Percentiles rank a stretch among this genome's conserved stretches.
Evolutionary conservation across 768 basidiomycete species (phyloP).

Genomic region (Lentinula detonsa): DNA sequence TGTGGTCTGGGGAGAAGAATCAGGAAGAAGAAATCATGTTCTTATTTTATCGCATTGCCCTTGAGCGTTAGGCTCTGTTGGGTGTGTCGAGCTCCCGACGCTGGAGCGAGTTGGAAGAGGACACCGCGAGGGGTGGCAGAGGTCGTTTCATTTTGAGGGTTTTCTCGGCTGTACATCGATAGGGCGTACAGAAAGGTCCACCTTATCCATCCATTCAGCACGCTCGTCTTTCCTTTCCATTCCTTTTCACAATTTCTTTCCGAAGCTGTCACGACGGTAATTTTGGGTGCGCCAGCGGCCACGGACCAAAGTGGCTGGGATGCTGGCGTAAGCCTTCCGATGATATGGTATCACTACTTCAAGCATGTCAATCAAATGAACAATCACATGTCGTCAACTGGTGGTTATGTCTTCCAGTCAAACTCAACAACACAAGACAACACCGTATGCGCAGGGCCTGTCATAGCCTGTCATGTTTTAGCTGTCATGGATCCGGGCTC

Average conservation of each 20-base stretch:
- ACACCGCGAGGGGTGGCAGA: background rate
- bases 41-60: background rate
- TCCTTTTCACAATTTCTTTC: background rate
- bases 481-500: background rate
- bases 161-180: background rate
- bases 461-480: background rate
- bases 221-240: background rate
- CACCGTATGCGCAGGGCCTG: background rate
- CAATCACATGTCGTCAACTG: background rate
- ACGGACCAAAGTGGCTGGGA: background rate
- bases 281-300: background rate
- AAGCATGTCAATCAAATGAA: background rate
- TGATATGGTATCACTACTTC: background rate
- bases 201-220: background rate
- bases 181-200: background rate
- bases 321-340: background rate
- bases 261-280: background rate
- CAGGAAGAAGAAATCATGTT: background rate
- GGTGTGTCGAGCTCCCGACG: background rate
- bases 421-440: background rate
- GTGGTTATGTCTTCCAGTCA: background rate
- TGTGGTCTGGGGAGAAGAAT: background rate
- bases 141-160: background rate
- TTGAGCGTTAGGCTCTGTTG: background rate
- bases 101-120: background rate